Evolutionary conservation across 139 green algal species (phyloP), one percentile per base, ranked within the genome.

Genomic region (Volvox africanus): DNA sequence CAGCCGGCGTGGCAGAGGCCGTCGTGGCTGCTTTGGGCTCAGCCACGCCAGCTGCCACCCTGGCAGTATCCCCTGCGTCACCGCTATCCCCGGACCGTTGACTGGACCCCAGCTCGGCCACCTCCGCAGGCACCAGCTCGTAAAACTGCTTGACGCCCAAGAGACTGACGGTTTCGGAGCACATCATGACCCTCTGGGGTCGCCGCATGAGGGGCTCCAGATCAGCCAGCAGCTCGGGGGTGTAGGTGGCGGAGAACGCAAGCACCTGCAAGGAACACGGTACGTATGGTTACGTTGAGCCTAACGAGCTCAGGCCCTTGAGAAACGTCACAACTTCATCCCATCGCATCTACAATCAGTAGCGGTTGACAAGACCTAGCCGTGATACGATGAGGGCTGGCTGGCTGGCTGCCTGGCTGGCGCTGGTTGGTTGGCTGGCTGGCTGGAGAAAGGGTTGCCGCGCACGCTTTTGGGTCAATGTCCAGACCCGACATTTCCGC

Each of bases 181-280:
- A 97, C 76, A 95, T 83, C 95, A 97, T 94, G 68, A 98, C 90
- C 61, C 94, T 92, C 77, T 96, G 95, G 11, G 95, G 95, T 9
- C 89, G 73, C 68, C 93, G 91, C 94, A 96, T 97, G 36, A 96
- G 89, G 2, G 93, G 86, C 86, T 96, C 94, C 89, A 97, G 71
- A 32, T 94, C 88, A 0, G 80, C 75, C 26, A 98, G 88, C 32
- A 96, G 87, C 61, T 93, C 92, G 0, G 87, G 61, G 0, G 92
- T 94, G 93, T 94, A 98, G 21, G 97, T 98, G 61, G 97, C 97
- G 2, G 93, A 96, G 37, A 97, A 94, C 19, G 97, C 97, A 28
- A 98, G 73, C 44, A 97, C 93, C 96, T 98, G 94, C 16, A 22
- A 11, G 28, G 61, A 18, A 50, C 12, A 55, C 44, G 9, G 44